Evolutionary conservation across 2,329 filamentous ascomycete species (phyloP).

Genomic region (Colletotrichum sp.): DNA sequence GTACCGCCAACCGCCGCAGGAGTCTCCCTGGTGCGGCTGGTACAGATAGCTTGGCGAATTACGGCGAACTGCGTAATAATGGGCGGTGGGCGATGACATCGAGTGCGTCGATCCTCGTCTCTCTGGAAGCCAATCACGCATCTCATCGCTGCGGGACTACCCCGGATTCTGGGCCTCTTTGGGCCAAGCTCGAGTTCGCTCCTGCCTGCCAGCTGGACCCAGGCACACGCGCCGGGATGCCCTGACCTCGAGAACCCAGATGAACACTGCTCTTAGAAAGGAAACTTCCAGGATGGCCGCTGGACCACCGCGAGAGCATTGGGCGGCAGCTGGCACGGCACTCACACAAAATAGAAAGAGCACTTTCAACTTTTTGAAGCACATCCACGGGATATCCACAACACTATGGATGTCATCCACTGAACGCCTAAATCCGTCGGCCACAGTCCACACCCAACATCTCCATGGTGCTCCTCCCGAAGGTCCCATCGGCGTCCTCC

Average conservation of each 20-base stretch:
- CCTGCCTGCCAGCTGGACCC: conserved; percentile 2
- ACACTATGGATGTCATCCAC: neutral
- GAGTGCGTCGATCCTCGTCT: conserved; percentile 8
- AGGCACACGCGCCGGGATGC: neutral
- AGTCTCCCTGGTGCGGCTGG: neutral
- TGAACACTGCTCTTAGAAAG: neutral
- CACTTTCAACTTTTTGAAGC: neutral
- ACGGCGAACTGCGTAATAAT: neutral
- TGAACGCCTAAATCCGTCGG: neutral
- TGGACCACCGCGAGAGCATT: neutral
- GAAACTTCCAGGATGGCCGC: neutral
- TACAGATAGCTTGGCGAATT: neutral
- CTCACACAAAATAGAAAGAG: neutral
- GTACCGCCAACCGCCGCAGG: neutral
- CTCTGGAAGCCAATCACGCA: conserved; percentile 2
- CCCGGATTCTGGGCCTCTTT: conserved; percentile 19
- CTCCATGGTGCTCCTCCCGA: neutral
- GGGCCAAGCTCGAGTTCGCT: neutral
- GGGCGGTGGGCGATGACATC: conserved; percentile 22
- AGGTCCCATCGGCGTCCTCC: neutral
- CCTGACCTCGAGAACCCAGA: neutral
- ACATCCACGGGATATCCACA: neutral
- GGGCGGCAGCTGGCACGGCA: neutral
- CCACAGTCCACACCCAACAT: neutral
- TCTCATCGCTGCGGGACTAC: neutral